Evolutionary conservation across 140 eudicot species (phyloP).

Genomic region (Ambrosia hybrid): DNA sequence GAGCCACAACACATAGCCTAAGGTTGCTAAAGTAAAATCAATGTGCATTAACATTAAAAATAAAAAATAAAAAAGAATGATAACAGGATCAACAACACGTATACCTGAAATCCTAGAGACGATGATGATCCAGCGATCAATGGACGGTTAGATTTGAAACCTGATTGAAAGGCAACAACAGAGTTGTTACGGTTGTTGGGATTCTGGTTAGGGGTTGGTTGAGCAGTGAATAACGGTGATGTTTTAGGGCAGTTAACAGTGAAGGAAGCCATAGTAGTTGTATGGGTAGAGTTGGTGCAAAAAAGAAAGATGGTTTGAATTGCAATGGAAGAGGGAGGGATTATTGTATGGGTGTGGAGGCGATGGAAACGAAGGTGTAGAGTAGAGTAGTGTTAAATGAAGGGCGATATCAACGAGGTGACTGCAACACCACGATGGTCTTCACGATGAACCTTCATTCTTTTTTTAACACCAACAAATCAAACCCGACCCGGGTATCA

Average conservation of each 20-base stretch:
- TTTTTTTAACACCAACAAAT: too few relatives aligned
- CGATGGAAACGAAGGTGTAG: conserved; percentile 26
- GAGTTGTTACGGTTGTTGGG: conserved; percentile 26
- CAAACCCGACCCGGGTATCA: too few relatives aligned
- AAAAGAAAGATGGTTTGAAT: neutral
- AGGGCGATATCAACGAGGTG: conserved; percentile 41
- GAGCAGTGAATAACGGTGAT: conserved; percentile 22
- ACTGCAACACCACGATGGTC: conserved; percentile 6
- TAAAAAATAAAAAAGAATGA: too few relatives aligned
- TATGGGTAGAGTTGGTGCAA: too few relatives aligned
- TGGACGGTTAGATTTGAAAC: conserved; percentile 28
- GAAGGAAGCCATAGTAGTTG: conserved; percentile 53
- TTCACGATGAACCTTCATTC: neutral
- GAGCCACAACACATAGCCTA: too few relatives aligned
- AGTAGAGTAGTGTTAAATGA: conserved; percentile 11
- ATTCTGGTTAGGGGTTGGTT: conserved; percentile 34
- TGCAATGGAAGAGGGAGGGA: conserved; percentile 16
- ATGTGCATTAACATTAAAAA: too few relatives aligned
- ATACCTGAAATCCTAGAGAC: conserved; percentile 42
- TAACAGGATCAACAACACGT: neutral
- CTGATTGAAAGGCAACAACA: conserved; percentile 1
- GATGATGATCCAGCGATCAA: conserved; percentile 47
- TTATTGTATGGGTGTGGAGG: conserved; percentile 31
- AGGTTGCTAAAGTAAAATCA: too few relatives aligned
- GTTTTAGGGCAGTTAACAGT: conserved; percentile 58